Conservation (phyloP, 768 basidiomycete species). For the Leccinum broughii region DNA sequence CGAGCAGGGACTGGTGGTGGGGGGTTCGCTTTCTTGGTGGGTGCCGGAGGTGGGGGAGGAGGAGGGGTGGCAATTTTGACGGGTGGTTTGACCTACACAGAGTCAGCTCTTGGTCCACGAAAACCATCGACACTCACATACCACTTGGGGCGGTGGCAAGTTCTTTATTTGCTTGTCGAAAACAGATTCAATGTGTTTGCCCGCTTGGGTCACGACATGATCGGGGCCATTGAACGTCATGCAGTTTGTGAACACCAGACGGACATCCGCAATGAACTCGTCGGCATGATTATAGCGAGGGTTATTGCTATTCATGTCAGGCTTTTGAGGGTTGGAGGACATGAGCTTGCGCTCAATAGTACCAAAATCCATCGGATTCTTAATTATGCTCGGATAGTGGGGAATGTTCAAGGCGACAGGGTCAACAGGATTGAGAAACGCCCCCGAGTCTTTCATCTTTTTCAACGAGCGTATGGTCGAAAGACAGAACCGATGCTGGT, state of each 20-base stretch:
- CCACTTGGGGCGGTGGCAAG: constrained; percentile 76
- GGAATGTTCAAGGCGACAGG: constrained; percentile 79
- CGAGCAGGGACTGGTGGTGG: constrained; percentile 50
- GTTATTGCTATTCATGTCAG: constrained; percentile 64
- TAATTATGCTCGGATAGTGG: constrained; percentile 86
- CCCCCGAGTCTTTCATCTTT: constrained; percentile 78
- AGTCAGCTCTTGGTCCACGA: constrained; percentile 18
- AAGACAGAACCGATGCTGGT: constrained; percentile 79
- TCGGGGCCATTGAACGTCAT: constrained; percentile 92
- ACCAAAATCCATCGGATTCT: constrained; percentile 90
- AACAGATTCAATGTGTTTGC: constrained; percentile 75
- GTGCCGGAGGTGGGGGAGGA: constrained; percentile 43
- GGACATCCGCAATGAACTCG: constrained; percentile 83
- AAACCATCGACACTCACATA: constrained; percentile 41
- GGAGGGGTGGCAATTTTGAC: constrained; percentile 43
- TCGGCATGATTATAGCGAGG: constrained; percentile 78
- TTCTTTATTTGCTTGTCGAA: constrained; percentile 90
- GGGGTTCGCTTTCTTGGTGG: constrained; percentile 28
- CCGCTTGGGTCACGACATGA: constrained; percentile 76
- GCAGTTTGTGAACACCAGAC: constrained; percentile 87
- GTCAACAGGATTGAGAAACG: constrained; percentile 90
- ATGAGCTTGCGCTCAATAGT: constrained; percentile 88
- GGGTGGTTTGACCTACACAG: constrained; percentile 42
- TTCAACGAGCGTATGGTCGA: constrained; percentile 80
- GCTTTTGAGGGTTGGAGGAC: constrained; percentile 78